Base-by-base conservation (phyloP, 2,329 filamentous ascomycete species). In the Knufia fluminis region DNA sequence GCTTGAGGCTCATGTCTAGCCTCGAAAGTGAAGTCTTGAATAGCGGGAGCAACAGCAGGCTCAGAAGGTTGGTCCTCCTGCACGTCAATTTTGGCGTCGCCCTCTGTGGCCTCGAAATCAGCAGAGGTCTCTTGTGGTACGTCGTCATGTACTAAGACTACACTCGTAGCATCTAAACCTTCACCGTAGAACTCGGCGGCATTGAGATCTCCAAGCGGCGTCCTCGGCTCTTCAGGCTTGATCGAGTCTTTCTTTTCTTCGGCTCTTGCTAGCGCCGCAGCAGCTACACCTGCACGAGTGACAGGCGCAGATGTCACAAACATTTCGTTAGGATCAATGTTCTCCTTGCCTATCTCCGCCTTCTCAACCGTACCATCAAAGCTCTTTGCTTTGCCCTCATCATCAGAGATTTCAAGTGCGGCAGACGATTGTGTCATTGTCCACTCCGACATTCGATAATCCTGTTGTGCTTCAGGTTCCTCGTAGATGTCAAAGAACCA, bases 401-500 rank as follows among this genome's bases (percentile, higher is more conserved):
- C 90, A 19, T 87, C 90, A 57, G 82, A 88, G 61, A 97, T 88
- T 63, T 97, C 91, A 2, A 97, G 77, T 9, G 48, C 50, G 55
- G 84, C 83, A 6, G 91, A 91, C 49, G 84, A 85, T 71, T 96
- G 91, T 67, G 96, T 86, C 70, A 97, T 86, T 16, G 57, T 57
- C 57, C 57, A 59, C 32, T 59, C 57, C 35, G 55, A 57, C 33
- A 95, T 72, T 61, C 94, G 96, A 60, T 89, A 87, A 68, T 92
- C 86, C 63, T 94, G 84, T 63, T 96, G 86, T 64, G 95, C 86
- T 6, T 85, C 79, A 0, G 86, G 88, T 66, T 98, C 91, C 64
- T 95, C 87, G 64, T 96, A 83, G 61, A 98, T 97, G 52, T 91
- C 85, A 63, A 98, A 97, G 71, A 85, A 85, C 90, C 89, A 96